Conservation (phyloP, 805 yeast species). For the Zygoascus biomembranicola region DNA sequence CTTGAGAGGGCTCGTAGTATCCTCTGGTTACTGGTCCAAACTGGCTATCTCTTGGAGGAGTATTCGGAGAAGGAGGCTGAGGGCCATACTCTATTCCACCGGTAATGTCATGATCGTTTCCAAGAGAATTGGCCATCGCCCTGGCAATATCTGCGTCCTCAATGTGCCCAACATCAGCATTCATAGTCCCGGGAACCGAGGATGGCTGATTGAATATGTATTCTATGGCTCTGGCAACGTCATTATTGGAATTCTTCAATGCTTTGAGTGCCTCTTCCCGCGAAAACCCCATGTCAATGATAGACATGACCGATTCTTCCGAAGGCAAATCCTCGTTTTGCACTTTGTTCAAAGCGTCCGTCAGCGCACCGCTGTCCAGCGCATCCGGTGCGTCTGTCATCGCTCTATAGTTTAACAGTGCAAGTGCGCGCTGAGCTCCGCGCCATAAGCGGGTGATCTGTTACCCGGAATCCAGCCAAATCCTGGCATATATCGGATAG, state of each 20-base stretch:
- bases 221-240: slow-evolving; percentile 24
- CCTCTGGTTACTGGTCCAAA: slow-evolving; percentile 20
- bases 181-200: slow-evolving; percentile 1
- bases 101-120: background rate
- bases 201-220: slow-evolving; percentile 18
- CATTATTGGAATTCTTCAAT: slow-evolving; percentile 18
- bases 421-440: too few relatives aligned
- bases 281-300: slow-evolving; percentile 27
- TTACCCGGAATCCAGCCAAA: background rate
- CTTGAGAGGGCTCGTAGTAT: slow-evolving; percentile 17
- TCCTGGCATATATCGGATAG: background rate
- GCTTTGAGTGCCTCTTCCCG: slow-evolving; percentile 23
- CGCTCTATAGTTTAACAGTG: too few relatives aligned
- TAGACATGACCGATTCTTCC: slow-evolving; percentile 13
- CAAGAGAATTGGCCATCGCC: background rate
- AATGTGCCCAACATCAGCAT: background rate
- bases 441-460: too few relatives aligned
- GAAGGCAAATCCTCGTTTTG: slow-evolving; percentile 4
- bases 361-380: slow-evolving; percentile 3
- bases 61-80: background rate
- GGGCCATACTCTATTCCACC: background rate
- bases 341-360: slow-evolving; percentile 5
- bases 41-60: background rate
- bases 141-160: background rate
- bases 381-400: background rate